Evolutionary conservation across 2,329 filamentous ascomycete species (phyloP), one percentile per base, ranked within the genome.

Genomic region (Fusarium devonianum): DNA sequence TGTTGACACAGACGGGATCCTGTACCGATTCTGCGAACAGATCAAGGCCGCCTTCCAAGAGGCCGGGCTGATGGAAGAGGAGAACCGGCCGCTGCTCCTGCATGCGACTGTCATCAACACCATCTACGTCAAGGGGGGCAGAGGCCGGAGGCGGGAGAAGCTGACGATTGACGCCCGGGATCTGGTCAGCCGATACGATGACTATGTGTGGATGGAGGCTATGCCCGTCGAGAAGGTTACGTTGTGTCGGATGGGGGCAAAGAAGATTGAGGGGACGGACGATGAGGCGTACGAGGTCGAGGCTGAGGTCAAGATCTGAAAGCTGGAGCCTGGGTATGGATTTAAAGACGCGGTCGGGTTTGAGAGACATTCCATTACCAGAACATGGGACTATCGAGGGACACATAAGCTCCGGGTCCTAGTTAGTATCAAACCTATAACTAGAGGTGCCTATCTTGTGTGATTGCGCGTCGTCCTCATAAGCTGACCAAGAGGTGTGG

Each of bases 71-170:
- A 73, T 92, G 65, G 67, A 77, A 0, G 72, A 76, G 1, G 86
- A 89, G 18, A 72, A 75, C 10, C 75, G 90, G 44, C 81, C 84
- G 6, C 69, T 97, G 54, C 79, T 89, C 14, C 72, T 97, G 40
- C 93, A 97, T 67, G 91, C 90, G 13, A 97, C 93, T 0, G 75
- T 97, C 4, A 73, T 94, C 39, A 96, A 97, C 69, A 95, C 92
- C 0, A 83, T 92, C 11, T 95, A 96, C 67, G 84, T 85, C 32
- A 82, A 79, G 65, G 70, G 53, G 4, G 48, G 48, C 1, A 38
- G 49, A 11, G 56, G 61, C 4, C 39, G 64, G 50, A 65, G 65
- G 26, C 66, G 64, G 10, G 71, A 76, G 50, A 75, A 65, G 60
- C 45, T 80, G 58, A 76, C 73, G 14, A 67, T 87, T 60, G 79